Base-by-base conservation (phyloP, 768 basidiomycete genomes). In the Neoboletus magnificus region DNA sequence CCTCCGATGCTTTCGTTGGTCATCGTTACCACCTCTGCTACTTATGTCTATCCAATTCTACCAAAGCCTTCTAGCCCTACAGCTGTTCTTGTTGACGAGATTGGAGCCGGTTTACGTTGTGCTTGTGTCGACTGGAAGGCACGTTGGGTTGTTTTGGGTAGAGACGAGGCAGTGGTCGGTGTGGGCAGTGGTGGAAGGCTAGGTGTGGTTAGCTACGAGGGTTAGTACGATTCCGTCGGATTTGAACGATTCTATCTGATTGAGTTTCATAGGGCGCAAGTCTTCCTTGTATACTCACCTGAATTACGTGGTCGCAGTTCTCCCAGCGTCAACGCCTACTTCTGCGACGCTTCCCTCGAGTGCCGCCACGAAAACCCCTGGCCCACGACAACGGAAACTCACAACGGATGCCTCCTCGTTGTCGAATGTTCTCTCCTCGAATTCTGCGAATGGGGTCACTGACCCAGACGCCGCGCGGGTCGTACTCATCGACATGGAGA, bases 121-220 rank as follows among this genome's bases (percentile, higher is more conserved):
- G 88, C 89, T 1, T 82, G 81, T 33, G 86, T 93, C 81, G 86
- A 94, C 63, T 82, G 84, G 80, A 77, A 78, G 35, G 76, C 76
- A n/a, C 76, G 75, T 41, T 85, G 89, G 64, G 85, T 98, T 62
- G 82, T 93, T 13, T 80, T 98, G 2, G 96, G 93, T 0, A 74
- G 90, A 54, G 91, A 97, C 44, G 97, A 98, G 64, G 95, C 93
- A 4, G 86, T 98, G 23, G 95, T 95, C 63, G 77, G 89, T 9
- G 93, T 91, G 64, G 85, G 87, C 1, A 79, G 82, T 0, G 91
- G 94, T 18, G 92, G 90, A 5, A 76, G 93, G 55, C 88, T 91
- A 5, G 81, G 87, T 0, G 93, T 90, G 51, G 93, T 86, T 66
- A 94, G 94, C 1, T 93, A 94, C 65, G 97, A 98, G 78, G 96